Evolutionary conservation across 2,329 filamentous ascomycete species (phyloP), one percentile per base, ranked within the genome.

Genomic region (Cercospora brassicicola): DNA sequence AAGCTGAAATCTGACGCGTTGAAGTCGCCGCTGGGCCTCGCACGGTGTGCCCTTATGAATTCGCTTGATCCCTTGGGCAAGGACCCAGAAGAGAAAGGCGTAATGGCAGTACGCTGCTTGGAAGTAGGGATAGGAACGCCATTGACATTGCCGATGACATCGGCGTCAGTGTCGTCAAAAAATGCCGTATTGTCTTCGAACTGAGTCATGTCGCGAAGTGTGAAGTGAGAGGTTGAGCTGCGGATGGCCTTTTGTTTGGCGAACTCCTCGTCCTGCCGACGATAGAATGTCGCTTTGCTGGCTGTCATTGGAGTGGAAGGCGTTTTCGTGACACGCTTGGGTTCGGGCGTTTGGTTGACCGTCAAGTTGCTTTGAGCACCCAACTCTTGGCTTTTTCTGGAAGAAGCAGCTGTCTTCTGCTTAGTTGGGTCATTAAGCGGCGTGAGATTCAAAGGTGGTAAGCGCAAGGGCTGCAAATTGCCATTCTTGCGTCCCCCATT

Each of bases 221-320:
- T 89, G 75, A 93, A 90, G 67, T 94, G 88, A 5, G 93, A 94
- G 73, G 91, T 93, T 75, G 86, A 96, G 78, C 92, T 96, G 72
- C 94, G 89, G 82, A 68, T 85, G 83, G 48, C 86, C 82, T 65
- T 78, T 48, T 78, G 66, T 81, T 83, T 65, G 88, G 85, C 65
- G 13, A 56, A 31, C 26, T 86, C 80, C 23, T 92, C 89, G 31
- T 92, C 87, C 45, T 87, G 85, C 64, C 86, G 87, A 73, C 89
- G 87, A 15, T 89, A 90, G 78, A 96, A 98, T 2, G 89, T 90
- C 61, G 92, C 91, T 80, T 96, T 97, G 0, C 94, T 97, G 1
- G 95, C 95, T 2, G 95, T 99, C 92, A 99, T 93, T 3, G 95
- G 95, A 4, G 95, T 99, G 57, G 91, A 95, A 1, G 95, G 95